Conservation (phyloP, 2,329 filamentous ascomycete genomes). For the Sporothrix globosa region DNA sequence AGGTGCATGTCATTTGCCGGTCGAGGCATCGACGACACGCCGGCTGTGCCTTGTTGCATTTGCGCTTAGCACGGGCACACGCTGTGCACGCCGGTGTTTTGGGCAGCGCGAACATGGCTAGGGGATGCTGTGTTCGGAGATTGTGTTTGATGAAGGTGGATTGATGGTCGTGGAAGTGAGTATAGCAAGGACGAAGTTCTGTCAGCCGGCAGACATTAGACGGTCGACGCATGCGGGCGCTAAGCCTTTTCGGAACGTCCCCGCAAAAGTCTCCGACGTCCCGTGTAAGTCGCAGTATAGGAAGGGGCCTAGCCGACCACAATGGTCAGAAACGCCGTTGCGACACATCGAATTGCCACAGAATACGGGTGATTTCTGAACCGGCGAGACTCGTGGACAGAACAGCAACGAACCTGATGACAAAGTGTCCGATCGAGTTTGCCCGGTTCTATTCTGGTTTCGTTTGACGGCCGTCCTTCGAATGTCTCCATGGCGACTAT, state of each 20-base stretch:
- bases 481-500: no score
- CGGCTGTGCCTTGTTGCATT: conserved; percentile 37
- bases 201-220: no score
- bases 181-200: neutral
- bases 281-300: conserved; percentile 1
- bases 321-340: no score
- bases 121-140: neutral
- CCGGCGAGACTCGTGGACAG: no score
- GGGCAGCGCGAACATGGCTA: neutral
- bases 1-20: conserved; percentile 37
- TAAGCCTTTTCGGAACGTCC: neutral
- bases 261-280: conserved; percentile 1
- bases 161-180: no score
- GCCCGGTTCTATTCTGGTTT: no score
- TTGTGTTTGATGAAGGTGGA: neutral
- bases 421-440: no score
- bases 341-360: no score
- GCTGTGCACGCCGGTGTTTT: conserved; percentile 35
- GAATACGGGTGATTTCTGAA: no score
- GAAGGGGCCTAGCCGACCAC: neutral
- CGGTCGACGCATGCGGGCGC: neutral
- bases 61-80: conserved; percentile 38
- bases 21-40: conserved; percentile 38
- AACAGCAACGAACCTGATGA: no score
- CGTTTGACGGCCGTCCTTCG: no score